Evolutionary conservation across 1,284 basidiomycete genomes (phyloP).

Genomic region (Xerocomus alliaceus): DNA sequence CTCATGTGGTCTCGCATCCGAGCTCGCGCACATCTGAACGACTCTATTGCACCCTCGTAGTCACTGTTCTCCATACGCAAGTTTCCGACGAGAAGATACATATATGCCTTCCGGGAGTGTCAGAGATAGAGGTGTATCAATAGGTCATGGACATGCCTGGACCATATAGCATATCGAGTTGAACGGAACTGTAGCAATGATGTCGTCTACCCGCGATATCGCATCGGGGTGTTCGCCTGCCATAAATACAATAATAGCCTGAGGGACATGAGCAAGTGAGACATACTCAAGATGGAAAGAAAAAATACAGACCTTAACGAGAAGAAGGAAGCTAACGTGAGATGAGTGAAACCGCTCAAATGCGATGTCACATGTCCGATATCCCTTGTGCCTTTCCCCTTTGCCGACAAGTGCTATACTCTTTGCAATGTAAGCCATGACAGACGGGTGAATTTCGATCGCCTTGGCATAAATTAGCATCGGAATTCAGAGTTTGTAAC

Average conservation of each 20-base stretch:
- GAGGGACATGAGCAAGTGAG: not conserved
- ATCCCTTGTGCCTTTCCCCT: not conserved
- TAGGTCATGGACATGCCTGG: not conserved
- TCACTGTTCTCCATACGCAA: not conserved
- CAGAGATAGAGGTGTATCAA: not conserved
- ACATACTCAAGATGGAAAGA: not conserved
- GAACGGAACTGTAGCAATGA: not conserved
- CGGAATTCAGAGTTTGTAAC: not conserved
- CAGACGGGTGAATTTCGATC: not conserved
- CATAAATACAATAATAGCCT: not conserved
- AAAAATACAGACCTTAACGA: not conserved
- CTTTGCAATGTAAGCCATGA: not conserved
- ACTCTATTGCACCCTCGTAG: not conserved
- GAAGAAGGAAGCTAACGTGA: not conserved
- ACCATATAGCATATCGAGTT: not conserved
- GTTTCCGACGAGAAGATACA: not conserved
- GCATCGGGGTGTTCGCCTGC: not conserved
- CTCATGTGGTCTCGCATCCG: not conserved
- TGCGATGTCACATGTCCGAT: not conserved
- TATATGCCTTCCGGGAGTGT: not conserved
- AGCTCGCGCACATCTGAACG: not conserved
- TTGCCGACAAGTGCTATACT: not conserved
- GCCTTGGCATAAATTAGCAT: not conserved
- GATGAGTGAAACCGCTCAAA: not conserved
- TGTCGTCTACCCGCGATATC: not conserved